Conservation (phyloP, 495 filamentous ascomycete species). For the Peziza echinospora region DNA sequence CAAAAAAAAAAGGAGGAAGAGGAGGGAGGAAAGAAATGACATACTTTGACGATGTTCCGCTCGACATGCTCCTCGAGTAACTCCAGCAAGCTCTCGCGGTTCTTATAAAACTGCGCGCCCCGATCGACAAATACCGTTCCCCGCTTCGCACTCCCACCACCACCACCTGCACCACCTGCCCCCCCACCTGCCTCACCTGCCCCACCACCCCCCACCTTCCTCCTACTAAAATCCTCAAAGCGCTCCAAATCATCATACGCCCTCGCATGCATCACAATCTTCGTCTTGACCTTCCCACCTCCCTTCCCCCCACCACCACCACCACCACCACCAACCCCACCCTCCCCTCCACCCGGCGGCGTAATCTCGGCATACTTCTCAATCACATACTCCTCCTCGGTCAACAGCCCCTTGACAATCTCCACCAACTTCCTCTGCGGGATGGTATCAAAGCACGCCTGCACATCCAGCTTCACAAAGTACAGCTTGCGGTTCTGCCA, state of each 20-base stretch:
- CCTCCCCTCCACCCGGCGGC: slow-evolving; percentile 17
- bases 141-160: no score
- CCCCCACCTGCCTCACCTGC: slow-evolving; percentile 30
- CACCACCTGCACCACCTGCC: no score
- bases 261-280: slow-evolving; percentile 40
- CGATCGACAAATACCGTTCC: background rate
- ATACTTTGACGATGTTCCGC: slow-evolving; percentile 50
- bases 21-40: background rate
- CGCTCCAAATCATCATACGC: slow-evolving; percentile 27
- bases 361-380: slow-evolving; percentile 53
- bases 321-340: background rate
- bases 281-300: slow-evolving; percentile 31
- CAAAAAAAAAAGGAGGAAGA: no score
- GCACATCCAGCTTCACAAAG: slow-evolving; percentile 82
- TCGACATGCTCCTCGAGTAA: slow-evolving; percentile 57
- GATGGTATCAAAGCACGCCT: slow-evolving; percentile 87
- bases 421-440: slow-evolving; percentile 53
- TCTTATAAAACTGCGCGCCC: background rate
- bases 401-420: slow-evolving; percentile 39
- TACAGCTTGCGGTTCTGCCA: slow-evolving; percentile 27
- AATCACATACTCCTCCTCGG: slow-evolving; percentile 46
- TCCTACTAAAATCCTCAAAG: slow-evolving; percentile 35
- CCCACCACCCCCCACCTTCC: slow-evolving; percentile 23
- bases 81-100: slow-evolving; percentile 31
- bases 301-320: background rate